Evolutionary conservation across 352 stramenopile species (phyloP), one percentile per base, ranked within the genome.

Genomic region (Phytopythium aichiense): DNA sequence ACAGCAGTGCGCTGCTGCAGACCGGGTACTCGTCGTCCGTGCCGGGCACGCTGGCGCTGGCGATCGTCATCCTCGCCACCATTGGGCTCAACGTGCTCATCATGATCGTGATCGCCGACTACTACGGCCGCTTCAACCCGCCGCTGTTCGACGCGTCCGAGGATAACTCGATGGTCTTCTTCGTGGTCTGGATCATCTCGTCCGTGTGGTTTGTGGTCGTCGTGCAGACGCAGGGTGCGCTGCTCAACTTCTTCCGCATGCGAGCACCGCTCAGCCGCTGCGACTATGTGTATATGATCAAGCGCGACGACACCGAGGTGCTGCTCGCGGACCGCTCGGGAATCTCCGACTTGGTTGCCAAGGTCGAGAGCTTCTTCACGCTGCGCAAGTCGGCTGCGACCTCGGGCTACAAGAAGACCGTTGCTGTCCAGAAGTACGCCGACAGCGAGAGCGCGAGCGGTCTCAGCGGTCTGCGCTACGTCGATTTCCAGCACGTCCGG

Each of bases 51-150:
- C 0, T 64, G 22, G 71, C 81, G 51, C 83, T 83, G 23, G 60
- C 46, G 2, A 79, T 76, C 50, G 77, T 84, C 13, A 50, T 80
- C 16, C 35, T 80, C 4, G 63, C 72, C 7, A 74, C 79, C 0
- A 28, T 85, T 37, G 65, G 59, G 18, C 61, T 88, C 16, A 81
- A 78, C 63, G 68, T 65, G 33, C 69, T 81, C 9, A 53, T 87
- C 54, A 70, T 88, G 35, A 43, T 79, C n/a, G 62, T 80, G 37
- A 84, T 80, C 23, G 42, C 61, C 37, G 79, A 88, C 62, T 80
- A 82, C 68, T 79, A 79, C 56, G 70, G 66, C 61, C 63, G 70
- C 38, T 80, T 80, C 52, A 45, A 58, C n/a, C 70, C 64, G 4
- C 55, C 58, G 37, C 64, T 74, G 6, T 71, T 77, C 38, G 61